Conservation (phyloP, 495 filamentous ascomycete species). For the Baudoinia panamericana region DNA sequence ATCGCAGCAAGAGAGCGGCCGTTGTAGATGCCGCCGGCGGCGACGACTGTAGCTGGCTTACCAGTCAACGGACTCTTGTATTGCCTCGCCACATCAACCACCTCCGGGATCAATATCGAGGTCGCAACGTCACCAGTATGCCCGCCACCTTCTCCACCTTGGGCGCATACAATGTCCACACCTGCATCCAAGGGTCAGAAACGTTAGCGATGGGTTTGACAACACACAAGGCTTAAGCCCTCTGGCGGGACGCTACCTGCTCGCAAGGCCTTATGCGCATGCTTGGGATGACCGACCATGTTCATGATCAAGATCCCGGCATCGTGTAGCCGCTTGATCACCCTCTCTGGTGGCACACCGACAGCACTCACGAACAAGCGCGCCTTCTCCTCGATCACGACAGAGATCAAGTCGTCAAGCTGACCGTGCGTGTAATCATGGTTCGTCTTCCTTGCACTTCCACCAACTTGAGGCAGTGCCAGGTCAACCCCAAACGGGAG, state of each 20-base stretch:
- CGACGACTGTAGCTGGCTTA: slow-evolving; percentile 31
- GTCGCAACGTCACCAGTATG: slow-evolving; percentile 34
- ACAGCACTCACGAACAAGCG: slow-evolving; percentile 72
- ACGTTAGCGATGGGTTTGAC: no score
- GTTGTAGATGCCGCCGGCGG: slow-evolving; percentile 32
- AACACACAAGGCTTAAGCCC: no score
- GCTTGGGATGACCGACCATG: slow-evolving; percentile 87
- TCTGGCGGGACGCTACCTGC: no score
- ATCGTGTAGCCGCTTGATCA: slow-evolving; percentile 58
- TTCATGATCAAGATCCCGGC: slow-evolving; percentile 78
- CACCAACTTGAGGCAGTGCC: slow-evolving; percentile 72
- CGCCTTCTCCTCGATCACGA: slow-evolving; percentile 64
- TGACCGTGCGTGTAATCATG: slow-evolving; percentile 82
- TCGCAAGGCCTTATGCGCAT: slow-evolving; percentile 70
- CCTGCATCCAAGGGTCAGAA: no score
- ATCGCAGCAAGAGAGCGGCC: slow-evolving; percentile 31
- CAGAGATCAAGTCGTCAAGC: slow-evolving; percentile 68
- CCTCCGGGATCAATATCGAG: slow-evolving; percentile 32
- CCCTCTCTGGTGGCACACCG: slow-evolving; percentile 57
- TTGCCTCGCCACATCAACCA: slow-evolving; percentile 32
- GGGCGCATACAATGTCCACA: slow-evolving; percentile 65
- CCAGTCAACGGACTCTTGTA: slow-evolving; percentile 34
- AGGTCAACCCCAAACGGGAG: slow-evolving; percentile 82
- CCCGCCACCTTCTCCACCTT: slow-evolving; percentile 33
- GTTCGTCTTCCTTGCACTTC: slow-evolving; percentile 67